These are phyloP conservation scores for Talaromyces funiculosus DNA, from an alignment of 2,329 filamentous ascomycete species.

Conservation along the genomic window DNA sequence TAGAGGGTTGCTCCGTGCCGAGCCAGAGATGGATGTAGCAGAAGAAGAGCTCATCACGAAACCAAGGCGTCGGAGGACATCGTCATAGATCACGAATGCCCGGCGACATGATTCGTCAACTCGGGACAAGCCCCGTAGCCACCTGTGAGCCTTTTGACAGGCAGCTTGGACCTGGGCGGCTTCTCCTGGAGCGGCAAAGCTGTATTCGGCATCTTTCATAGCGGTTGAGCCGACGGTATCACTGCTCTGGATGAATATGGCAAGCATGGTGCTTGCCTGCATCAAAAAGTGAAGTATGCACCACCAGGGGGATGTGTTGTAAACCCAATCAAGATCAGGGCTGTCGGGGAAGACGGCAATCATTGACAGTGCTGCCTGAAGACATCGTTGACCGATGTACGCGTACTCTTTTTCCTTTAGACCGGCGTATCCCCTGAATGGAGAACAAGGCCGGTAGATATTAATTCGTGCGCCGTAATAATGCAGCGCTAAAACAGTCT, in stretches of 20 bases:
- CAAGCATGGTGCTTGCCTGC: slow-evolving; percentile 37
- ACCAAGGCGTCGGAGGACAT: slow-evolving; percentile 27
- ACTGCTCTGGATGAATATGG: slow-evolving; percentile 25
- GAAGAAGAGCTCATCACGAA: background rate
- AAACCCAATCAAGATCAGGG: slow-evolving; percentile 30
- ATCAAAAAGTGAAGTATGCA: slow-evolving; percentile 39
- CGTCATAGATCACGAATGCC: slow-evolving; percentile 32
- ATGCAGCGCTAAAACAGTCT: slow-evolving; percentile 34
- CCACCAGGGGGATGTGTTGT: slow-evolving; percentile 37
- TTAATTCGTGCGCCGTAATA: slow-evolving; percentile 38
- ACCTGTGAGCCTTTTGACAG: slow-evolving; percentile 33
- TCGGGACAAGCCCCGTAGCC: slow-evolving; percentile 31
- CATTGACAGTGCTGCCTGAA: slow-evolving; percentile 34
- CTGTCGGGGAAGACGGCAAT: slow-evolving; percentile 35
- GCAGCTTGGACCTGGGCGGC: slow-evolving; percentile 22
- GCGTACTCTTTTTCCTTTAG: slow-evolving; percentile 5
- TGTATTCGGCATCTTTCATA: slow-evolving; percentile 9
- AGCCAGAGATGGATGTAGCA: background rate
- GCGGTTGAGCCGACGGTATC: slow-evolving; percentile 25
- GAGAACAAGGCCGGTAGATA: slow-evolving; percentile 39
- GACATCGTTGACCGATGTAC: slow-evolving; percentile 30
- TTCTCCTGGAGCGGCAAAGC: slow-evolving; percentile 19
- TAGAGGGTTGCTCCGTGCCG: background rate
- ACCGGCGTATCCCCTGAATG: slow-evolving; percentile 8
- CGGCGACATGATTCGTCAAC: slow-evolving; percentile 28